Evolutionary conservation across 2,329 filamentous ascomycete genomes (phyloP), one percentile per base, ranked within the genome.

Genomic region (Thelonectria discophora): DNA sequence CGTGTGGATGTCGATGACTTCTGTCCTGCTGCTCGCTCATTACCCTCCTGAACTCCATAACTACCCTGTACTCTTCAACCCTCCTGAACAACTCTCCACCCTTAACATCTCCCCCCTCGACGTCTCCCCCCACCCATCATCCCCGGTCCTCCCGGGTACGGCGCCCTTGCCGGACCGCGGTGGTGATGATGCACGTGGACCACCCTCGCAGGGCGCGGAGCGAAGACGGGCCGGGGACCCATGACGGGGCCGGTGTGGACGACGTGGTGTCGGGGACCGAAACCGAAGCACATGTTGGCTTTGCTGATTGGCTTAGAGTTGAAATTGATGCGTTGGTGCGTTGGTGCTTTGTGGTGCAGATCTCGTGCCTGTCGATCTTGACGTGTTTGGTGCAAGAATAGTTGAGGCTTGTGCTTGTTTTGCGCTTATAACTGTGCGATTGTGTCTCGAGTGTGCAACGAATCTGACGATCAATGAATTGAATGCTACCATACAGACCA

Each of bases 181-280:
- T 45, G 42, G 18, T 45, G 42, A 20, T 45, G 42, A 12, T 45
- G 42, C 11, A 45, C 42, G 42, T 45, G 42, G 18, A 45, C 42
- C 3, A 45, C 42, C 32, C 32, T 34, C 32, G 32, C 32, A 21
- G n/a, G 42, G 17, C 42, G 42, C 42, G 42, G 42, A 6, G 9
- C 17, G 6, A 45, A 45, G n/a, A 45, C 17, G 18, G 42, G 42
- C 18, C n/a, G 42, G 6, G 39, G 39, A n/a, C 42, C 42, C 17
- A 45, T 20, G 18, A 17, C 42, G 18, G 42, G 42, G 18, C 42
- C n/a, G 11, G 5, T 20, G 12, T 45, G 42, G 4, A 45, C 42
- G 42, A 45, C 42, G 18, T 45, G 42, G 42, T 45, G 42, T 45
- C 42, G 42, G 11, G 42, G 42, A 45, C 42, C 42, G 17, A 45